Evolutionary conservation across 2,329 filamentous ascomycete species (phyloP).

Genomic region (Cytospora paraplurivora): DNA sequence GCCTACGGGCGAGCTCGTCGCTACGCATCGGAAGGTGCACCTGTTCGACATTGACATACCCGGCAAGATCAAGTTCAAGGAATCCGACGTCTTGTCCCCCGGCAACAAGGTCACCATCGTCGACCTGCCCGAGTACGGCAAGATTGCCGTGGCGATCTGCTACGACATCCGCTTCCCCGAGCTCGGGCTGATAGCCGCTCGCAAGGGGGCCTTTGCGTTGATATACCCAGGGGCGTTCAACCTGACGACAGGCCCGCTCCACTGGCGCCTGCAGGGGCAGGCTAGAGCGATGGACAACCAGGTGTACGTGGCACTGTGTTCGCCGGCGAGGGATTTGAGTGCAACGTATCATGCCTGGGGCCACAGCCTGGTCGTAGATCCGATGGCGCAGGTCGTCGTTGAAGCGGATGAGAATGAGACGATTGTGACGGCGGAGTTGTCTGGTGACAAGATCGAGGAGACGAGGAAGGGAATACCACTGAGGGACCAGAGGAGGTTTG

Average conservation of each 20-base stretch:
- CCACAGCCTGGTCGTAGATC: slow-evolving; percentile 85
- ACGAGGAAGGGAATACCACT: slow-evolving; percentile 83
- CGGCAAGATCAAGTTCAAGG: slow-evolving; percentile 87
- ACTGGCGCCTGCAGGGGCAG: slow-evolving; percentile 84
- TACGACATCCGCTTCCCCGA: slow-evolving; percentile 98
- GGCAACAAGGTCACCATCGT: slow-evolving; percentile 85
- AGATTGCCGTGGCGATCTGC: slow-evolving; percentile 87
- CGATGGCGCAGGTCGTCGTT: slow-evolving; percentile 78
- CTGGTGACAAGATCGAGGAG: slow-evolving; percentile 68
- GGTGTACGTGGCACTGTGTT: slow-evolving; percentile 89
- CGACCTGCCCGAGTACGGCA: slow-evolving; percentile 85
- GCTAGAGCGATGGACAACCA: slow-evolving; percentile 92
- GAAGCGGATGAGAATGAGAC: slow-evolving; percentile 79
- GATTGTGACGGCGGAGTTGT: slow-evolving; percentile 73
- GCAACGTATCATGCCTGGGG: slow-evolving; percentile 89
- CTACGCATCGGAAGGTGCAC: slow-evolving; percentile 89
- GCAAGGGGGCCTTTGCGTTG: slow-evolving; percentile 83
- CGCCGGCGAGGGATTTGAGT: slow-evolving; percentile 76
- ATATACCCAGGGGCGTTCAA: slow-evolving; percentile 98
- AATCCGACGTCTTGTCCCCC: slow-evolving; percentile 84
- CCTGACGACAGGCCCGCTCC: slow-evolving; percentile 84
- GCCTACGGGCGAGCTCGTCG: slow-evolving; percentile 77
- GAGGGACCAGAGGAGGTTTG: slow-evolving; percentile 82
- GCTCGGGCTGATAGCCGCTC: slow-evolving; percentile 83
- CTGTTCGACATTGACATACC: slow-evolving; percentile 98